These are phyloP conservation scores for Aspergillus sp. DNA, from an alignment of 2,329 filamentous ascomycete species.

Conservation along the genomic window DNA sequence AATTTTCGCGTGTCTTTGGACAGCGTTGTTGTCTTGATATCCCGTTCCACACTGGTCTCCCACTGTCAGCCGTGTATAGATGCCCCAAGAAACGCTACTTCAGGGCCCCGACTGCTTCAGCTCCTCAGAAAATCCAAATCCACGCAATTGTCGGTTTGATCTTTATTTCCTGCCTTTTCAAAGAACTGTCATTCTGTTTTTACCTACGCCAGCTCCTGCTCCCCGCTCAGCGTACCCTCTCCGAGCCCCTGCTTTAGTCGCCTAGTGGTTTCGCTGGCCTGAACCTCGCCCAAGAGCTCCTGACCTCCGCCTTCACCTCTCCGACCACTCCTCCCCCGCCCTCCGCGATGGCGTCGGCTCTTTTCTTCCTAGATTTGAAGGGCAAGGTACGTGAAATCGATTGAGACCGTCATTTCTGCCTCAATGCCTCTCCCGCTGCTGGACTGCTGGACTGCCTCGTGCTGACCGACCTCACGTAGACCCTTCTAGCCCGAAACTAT, in stretches of 20 bases:
- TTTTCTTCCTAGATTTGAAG: conserved; percentile 99
- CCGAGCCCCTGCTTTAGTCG: conserved; percentile 3
- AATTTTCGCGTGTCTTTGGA: neutral
- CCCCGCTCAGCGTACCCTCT: neutral
- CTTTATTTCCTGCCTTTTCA: neutral
- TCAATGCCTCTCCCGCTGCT: conserved; percentile 7
- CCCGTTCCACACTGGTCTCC: neutral
- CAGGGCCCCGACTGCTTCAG: neutral
- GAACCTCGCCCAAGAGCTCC: conserved; percentile 17
- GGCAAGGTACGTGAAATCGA: conserved; percentile 75
- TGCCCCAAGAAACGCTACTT: conserved; percentile 2
- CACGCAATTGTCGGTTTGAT: neutral
- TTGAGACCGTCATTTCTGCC: neutral
- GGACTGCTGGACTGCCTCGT: neutral
- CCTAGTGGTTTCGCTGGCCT: conserved; percentile 24
- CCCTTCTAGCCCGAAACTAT: conserved; percentile 97
- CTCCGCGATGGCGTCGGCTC: conserved; percentile 81
- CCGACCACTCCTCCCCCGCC: conserved; percentile 13
- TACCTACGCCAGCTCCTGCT: neutral
- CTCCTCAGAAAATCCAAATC: neutral
- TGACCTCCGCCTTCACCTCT: conserved; percentile 15
- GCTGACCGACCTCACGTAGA: conserved; percentile 55
- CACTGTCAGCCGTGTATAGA: neutral
- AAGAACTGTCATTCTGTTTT: neutral
- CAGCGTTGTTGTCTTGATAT: neutral